Base-by-base conservation (phyloP, 2,329 filamentous ascomycete genomes). In the Knufia petricola region DNA sequence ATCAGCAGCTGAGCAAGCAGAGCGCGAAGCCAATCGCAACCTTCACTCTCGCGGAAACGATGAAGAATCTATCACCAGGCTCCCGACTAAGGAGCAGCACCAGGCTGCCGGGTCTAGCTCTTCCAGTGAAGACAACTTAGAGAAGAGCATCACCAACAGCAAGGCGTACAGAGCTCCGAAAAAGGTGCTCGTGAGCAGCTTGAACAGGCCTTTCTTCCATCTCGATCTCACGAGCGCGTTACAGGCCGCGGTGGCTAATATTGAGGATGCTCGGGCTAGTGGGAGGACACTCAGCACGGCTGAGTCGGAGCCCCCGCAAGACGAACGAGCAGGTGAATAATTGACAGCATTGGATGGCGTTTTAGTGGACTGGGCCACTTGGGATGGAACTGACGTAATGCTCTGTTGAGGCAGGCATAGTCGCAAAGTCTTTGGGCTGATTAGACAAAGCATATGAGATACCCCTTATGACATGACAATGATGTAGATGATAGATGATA, bases 171-270 rank as follows among this genome's bases (percentile, higher is more conserved):
- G 43, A 57, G 57, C 26, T 63, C 57, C 55, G 23, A 63, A 54
- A 51, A 67, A 63, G 57, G 82, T 84, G 1, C 76, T 86, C 3
- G 81, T 96, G 13, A 84, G 89, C 56, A 86, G 90, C n/a, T 70
- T 94, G 54, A 92, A 94, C 65, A 72, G 86, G 58, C 90, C 92
- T 3, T 77, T 95, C 57, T 96, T 98, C 77, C 92, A 98, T 63
- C 79, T 95, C 46, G 92, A 96, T 64, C 69, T 96, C 45, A 92
- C 87, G 3, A 88, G 82, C 60, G 92, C 92, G 4, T 67, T 96
- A 58, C 86, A 95, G 66, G 87, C 83, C 58, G 90, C 88, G 2
- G 79, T 95, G 59, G 79, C 82, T 24, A 94, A 94, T 57, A 77
- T 86, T 0, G 78, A 87, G 65, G 56, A 47, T 20, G 48, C 53